Evolutionary conservation across 177 flowering plant species (phyloP), one percentile per base, ranked within the genome.

Genomic region (Vitis hybrid): DNA sequence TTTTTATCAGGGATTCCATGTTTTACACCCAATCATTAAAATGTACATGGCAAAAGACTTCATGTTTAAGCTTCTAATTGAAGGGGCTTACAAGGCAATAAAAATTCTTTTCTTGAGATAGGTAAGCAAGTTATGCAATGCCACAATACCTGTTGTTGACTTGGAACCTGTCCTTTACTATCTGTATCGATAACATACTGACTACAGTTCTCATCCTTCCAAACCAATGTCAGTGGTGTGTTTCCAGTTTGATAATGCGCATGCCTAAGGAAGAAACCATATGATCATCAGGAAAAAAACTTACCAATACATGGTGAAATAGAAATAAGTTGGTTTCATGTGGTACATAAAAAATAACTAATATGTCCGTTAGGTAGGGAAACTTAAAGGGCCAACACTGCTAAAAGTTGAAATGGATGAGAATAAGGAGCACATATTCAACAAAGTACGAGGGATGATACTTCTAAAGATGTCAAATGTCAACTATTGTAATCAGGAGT

Each of bases 131-230:
- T 1, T n/a, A 59, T 19, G 68, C 50, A n/a, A 75, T 22, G 67
- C 18, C 18, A 51, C 59, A 50, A 19, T 89, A 92, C 98, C 94
- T 90, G 97, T 74, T 94, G 98, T 68, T 88, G 91, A 79, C 76
- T 78, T 28, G 89, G 98, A 80, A 94, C 83, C 71, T 88, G 83
- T 68, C 99, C 99, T 52, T 86, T 87, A 71, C 81, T 84, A 68
- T 95, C 95, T 9, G 99, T 95, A 79, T 95, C 99, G 78, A 95
- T 82, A 58, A 94, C 94, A 83, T 95, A 95, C 65, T 92, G 92
- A 77, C 99, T 94, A 71, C 98, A 95, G 24, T 77, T 86, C 70
- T 85, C 92, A 82, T 95, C 99, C 82, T 95, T 95, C 99, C 99
- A 95, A 13, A 94, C 97, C 70, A 95, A 80, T 49, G 87, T 86